phyloP scores from a whole-genome alignment of 2,329 filamentous ascomycete genomes.

The Pseudogymnoascus sp. region DNA sequence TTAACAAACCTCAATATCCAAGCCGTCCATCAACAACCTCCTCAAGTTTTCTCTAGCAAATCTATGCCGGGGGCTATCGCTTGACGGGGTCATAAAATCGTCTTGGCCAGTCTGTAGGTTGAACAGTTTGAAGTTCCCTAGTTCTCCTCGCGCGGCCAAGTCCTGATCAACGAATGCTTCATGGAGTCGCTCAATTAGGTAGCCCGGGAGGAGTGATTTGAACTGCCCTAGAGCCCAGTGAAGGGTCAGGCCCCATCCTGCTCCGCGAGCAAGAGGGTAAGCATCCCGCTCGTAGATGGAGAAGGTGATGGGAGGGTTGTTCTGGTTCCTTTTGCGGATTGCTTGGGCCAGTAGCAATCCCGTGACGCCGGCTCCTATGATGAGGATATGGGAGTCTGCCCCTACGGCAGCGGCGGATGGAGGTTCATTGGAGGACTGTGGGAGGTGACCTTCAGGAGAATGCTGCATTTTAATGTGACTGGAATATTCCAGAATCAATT shows the following conservation, averaged over 20 bases:
- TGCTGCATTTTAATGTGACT: neutral
- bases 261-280: conserved; percentile 16
- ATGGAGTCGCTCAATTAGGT: conserved; percentile 38
- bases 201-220: conserved; percentile 41
- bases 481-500: conserved; percentile 12
- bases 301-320: conserved; percentile 25
- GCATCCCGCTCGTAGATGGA: conserved; percentile 35
- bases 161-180: conserved; percentile 45
- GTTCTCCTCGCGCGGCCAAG: conserved; percentile 38
- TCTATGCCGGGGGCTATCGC: conserved; percentile 27
- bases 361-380: conserved; percentile 29
- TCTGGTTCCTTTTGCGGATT: conserved; percentile 5
- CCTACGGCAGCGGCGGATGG: neutral
- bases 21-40: conserved; percentile 28
- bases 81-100: conserved; percentile 26
- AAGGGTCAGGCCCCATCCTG: conserved; percentile 28
- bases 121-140: conserved; percentile 46
- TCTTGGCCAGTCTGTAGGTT: conserved; percentile 45
- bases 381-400: conserved; percentile 19
- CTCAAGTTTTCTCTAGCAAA: conserved; percentile 30
- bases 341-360: conserved; percentile 29
- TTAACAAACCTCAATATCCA: conserved; percentile 28
- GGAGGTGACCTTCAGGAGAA: neutral
- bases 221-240: conserved; percentile 30
- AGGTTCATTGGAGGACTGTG: neutral